Evolutionary conservation across 2,329 filamentous ascomycete species (phyloP).

Genomic region (Epichloe sp.): DNA sequence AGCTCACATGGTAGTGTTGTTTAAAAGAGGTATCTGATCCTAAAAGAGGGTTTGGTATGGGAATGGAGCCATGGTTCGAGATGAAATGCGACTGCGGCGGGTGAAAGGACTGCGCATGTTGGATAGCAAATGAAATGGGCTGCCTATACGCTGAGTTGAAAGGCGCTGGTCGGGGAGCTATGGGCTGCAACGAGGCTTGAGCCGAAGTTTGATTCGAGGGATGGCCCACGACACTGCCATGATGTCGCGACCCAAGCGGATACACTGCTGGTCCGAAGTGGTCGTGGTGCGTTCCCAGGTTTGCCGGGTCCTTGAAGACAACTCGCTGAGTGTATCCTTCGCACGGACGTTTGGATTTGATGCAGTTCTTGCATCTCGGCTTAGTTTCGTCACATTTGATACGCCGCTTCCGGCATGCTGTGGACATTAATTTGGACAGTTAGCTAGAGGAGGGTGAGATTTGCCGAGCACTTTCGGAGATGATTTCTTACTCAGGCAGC

Average conservation of each 20-base stretch:
- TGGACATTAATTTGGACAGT: slow-evolving; percentile 11
- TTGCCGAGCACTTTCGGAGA: neutral
- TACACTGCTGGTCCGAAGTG: slow-evolving; percentile 30
- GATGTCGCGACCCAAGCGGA: slow-evolving; percentile 24
- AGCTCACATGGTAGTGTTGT: slow-evolving; percentile 1
- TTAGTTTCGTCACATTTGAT: slow-evolving; percentile 95
- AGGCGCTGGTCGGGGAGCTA: slow-evolving; percentile 38
- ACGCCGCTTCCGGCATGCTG: slow-evolving; percentile 81
- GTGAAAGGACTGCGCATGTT: slow-evolving; percentile 1
- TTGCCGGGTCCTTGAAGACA: slow-evolving; percentile 57
- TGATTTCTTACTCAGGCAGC: slow-evolving; percentile 62
- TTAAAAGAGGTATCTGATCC: slow-evolving; percentile 2
- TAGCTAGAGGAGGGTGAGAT: neutral
- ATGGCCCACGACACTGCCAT: slow-evolving; percentile 10
- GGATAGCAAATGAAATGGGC: slow-evolving; percentile 4
- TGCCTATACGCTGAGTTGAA: slow-evolving; percentile 14
- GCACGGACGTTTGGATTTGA: slow-evolving; percentile 73
- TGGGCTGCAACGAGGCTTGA: slow-evolving; percentile 26
- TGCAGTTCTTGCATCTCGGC: slow-evolving; percentile 70
- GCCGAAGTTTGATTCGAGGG: slow-evolving; percentile 23
- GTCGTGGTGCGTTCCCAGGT: slow-evolving; percentile 25
- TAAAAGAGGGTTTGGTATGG: slow-evolving; percentile 11
- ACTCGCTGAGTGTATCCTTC: slow-evolving; percentile 75
- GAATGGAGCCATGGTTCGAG: slow-evolving; percentile 1
- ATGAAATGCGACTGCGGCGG: slow-evolving; percentile 1